Conservation (phyloP, 129 eudicot species). For the Artemisia argyi region DNA sequence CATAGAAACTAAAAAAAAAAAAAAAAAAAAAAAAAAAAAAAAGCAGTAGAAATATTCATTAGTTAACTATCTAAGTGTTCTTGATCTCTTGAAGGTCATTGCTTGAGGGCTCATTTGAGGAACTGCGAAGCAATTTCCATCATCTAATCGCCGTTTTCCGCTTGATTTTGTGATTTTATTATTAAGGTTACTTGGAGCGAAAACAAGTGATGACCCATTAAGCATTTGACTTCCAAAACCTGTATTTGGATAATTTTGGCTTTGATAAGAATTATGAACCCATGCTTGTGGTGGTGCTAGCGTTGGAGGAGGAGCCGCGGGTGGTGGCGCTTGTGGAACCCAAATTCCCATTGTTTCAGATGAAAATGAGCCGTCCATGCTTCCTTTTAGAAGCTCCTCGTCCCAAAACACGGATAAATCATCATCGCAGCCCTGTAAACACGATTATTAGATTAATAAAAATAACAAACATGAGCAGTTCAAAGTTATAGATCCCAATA, state of each 20-base stretch:
- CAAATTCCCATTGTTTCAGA: slow-evolving; percentile 50
- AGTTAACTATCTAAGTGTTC: slow-evolving; percentile 33
- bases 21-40: not conserved
- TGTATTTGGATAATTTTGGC: slow-evolving; percentile 5
- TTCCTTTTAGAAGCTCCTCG: slow-evolving; percentile 35
- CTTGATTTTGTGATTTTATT: slow-evolving; percentile 28
- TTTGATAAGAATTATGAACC: slow-evolving; percentile 1
- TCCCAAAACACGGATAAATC: slow-evolving; percentile 62
- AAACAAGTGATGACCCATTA: slow-evolving; percentile 22
- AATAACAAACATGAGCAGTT: no score
- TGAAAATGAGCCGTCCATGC: slow-evolving; percentile 26
- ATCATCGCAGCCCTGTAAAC: slow-evolving; percentile 22
- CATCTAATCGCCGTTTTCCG: slow-evolving; percentile 29
- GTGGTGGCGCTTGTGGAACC: slow-evolving; percentile 74
- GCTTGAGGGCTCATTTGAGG: slow-evolving; percentile 51
- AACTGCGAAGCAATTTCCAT: slow-evolving; percentile 53
- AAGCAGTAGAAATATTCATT: not conserved
- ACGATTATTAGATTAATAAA: no score
- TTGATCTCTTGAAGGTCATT: slow-evolving; percentile 33
- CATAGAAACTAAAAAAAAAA: not conserved
- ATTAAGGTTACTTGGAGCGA: slow-evolving; percentile 11
- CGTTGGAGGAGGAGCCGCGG: slow-evolving; percentile 18
- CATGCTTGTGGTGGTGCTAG: not conserved
- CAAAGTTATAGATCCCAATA: not conserved
- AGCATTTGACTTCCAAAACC: slow-evolving; percentile 31